Evolutionary conservation across 768 basidiomycete species (phyloP), one percentile per base, ranked within the genome.

Genomic region (Tylopilus vinaceipallidus): DNA sequence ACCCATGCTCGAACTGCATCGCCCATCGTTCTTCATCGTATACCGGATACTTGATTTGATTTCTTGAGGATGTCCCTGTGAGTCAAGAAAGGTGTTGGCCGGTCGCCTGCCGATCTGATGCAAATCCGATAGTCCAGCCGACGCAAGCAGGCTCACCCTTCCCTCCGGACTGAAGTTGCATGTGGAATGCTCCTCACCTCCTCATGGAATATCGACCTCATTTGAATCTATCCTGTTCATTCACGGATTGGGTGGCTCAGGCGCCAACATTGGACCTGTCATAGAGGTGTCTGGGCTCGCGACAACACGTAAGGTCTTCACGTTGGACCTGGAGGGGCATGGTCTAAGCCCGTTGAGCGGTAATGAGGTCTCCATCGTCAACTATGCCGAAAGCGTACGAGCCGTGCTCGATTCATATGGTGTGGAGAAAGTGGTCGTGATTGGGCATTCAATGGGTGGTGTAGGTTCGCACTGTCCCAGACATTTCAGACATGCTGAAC

Each of bases 271-370:
- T 34, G 29, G 46, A 42, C 51, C 44, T 41, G 36, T 47, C 23
- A 47, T 50, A 46, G 56, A 53, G 45, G 46, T 45, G 9, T 50
- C 50, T 38, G 24, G 50, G 19, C 42, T 50, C 12, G 26, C 41
- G 14, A 35, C 37, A 26, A 46, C 45, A 54, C 54, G 47, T 60
- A 49, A 51, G 19, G 41, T 45, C 2, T 47, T 60, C 51, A 56
- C 47, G 61, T 57, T 51, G 16, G 49, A 42, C 39, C 32, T 38
- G 6, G 39, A 59, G 36, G 32, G 42, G 16, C 35, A 50, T n/a
- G 35, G 53, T 4, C 42, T 51, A 49, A 52, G 44, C 32, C 47
- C 57, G 23, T 27, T 47, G 51, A 47, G 47, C 52, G 52, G 55
- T 32, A 47, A 59, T 49, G 52, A 52, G 35, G 19, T 46, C 20